Base-by-base conservation (phyloP, 2,329 filamentous ascomycete species). In the Talaromyces islandicus region DNA sequence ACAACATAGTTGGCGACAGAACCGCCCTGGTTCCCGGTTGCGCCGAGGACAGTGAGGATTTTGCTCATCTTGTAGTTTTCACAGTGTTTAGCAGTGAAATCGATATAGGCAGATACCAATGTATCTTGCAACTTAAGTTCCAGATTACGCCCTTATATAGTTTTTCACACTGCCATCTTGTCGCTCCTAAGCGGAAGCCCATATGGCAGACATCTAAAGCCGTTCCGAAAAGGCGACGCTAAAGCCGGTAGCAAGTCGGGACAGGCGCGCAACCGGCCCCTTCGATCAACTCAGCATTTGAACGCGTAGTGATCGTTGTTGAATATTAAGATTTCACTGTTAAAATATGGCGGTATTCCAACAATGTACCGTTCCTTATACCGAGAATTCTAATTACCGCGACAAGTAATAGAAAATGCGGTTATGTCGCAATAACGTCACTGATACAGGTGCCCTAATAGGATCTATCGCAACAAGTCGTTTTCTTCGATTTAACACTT, bases 21-120 rank as follows among this genome's bases (percentile, higher is more conserved):
- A 63, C 82, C 80, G 54, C 85, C 85, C 72, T 88, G 85, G 61
- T 81, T 80, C 60, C 85, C 83, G 19, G 84, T 87, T 50, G 83
- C 81, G 29, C 84, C 84, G 65, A 86, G 81, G 12, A 87, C 76
- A 51, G 80, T 81, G 67, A 86, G 59, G 17, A 68, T 60, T 41
- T 69, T 70, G 25, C 58, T 64, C 68, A 70, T 71, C 12, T 52
- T 52, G 9, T 24, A 11, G 21, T 7, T 24, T 38, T 9, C 12
- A 46, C 43, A 19, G 6, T 2, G 19, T 0, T 46, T 46, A 24
- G 24, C 1, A 11, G 19, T 7, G 17, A n/a, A 46, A 12, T 21
- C 12, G 11, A 21, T 24, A 1, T n/a, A 24, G 5, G 24, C 7
- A 46, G 9, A 6, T 24, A 24, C 21, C 11, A 4, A 21, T 11